Evolutionary conservation across 1,284 basidiomycete species (phyloP).

Genomic region (Meira nashicola): DNA sequence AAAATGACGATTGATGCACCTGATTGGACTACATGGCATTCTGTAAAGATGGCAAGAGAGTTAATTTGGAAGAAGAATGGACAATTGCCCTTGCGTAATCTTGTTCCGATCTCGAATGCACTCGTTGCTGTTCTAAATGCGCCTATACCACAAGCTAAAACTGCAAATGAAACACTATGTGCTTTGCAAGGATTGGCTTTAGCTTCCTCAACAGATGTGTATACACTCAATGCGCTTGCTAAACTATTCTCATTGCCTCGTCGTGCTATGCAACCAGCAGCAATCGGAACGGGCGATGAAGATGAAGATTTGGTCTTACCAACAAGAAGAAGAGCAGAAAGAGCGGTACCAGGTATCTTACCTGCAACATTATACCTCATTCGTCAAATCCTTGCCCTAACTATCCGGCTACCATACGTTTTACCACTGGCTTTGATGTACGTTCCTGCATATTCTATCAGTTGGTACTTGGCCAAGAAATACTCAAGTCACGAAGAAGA

Average conservation of each 20-base stretch:
- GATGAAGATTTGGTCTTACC: background rate
- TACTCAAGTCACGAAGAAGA: conserved; percentile 23
- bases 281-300: too few relatives aligned
- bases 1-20: conserved; percentile 82
- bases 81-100: conserved; percentile 70
- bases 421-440: conserved; percentile 16
- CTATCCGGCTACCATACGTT: conserved; percentile 6
- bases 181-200: conserved; percentile 11
- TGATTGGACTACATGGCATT: conserved; percentile 84
- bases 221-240: conserved; percentile 10
- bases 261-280: too few relatives aligned
- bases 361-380: background rate
- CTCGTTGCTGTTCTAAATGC: conserved; percentile 6
- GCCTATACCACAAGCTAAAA: background rate
- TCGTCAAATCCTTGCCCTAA: background rate
- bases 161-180: conserved; percentile 8
- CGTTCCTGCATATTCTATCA: conserved; percentile 16
- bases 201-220: conserved; percentile 14
- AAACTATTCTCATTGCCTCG: background rate
- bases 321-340: background rate
- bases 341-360: background rate
- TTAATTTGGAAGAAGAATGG: conserved; percentile 76
- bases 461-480: conserved; percentile 11
- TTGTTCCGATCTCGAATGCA: conserved; percentile 81
- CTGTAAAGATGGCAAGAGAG: conserved; percentile 80